Base-by-base conservation (phyloP, 208 protist genomes). In the Wallacemonas sp. region DNA sequence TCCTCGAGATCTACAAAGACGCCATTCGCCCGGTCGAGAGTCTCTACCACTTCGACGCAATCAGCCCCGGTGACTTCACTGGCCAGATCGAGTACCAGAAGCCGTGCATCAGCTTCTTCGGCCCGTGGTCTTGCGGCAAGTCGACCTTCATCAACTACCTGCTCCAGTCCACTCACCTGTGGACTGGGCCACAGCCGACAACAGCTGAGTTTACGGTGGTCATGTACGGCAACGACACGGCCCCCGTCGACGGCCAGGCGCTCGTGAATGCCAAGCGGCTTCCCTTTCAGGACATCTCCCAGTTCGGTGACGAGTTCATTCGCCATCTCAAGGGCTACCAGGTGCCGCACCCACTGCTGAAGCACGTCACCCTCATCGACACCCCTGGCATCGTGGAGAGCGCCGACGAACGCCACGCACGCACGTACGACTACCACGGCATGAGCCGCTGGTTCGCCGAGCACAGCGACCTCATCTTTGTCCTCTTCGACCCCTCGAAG, bases 291-390 rank as follows among this genome's bases (percentile, higher is more conserved):
- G 89, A 81, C 8, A 67, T 98, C 11, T 58, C 73, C 6, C 72
- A 81, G 44, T 98, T 94, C 67, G 96, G 96, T 47, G 85, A 92
- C 34, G 70, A 76, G 12, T 95, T 98, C 78, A 67, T 98, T 33
- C 77, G 67, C 36, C 89, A 90, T 65, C 92, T 98, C 67, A 71
- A 88, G 38, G 94, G 85, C 21, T 81, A 89, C 16, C 83, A 97
- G 66, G 72, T 68, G 1, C 81, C 82, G 23, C 78, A 93, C 49
- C 82, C 92, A 33, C 72, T 98, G 9, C 81, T 98, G 14, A 79
- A 98, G 61, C 74, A 70, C 26, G 65, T 90, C 26, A 90, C 81
- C 11, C 76, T 93, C 2, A 80, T 93, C 56, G 87, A 93, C 66
- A 93, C 83, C 0, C 87, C 87, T 2, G 87, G 87, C 43, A 78